Percentiles rank a stretch among this genome's conserved stretches.
phyloP scores from a whole-genome alignment of 1,284 basidiomycete genomes.

The Thelephora terrestris region DNA sequence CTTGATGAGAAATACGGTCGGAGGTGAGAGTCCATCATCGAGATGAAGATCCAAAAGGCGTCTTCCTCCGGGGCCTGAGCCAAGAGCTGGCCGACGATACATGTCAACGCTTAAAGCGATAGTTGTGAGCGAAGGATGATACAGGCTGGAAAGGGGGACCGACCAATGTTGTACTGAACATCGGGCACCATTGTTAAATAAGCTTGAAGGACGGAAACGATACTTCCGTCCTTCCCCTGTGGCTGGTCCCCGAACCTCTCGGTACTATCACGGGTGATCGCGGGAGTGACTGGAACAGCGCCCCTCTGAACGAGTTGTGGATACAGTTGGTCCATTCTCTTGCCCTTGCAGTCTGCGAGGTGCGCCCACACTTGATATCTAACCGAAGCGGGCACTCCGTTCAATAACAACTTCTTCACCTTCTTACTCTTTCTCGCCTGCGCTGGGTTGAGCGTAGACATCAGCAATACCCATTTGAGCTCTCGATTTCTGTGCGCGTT shows the following conservation, averaged over 20 bases:
- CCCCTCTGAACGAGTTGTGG: constrained; percentile 51
- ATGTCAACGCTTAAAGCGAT: constrained; percentile 51
- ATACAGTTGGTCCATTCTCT: constrained; percentile 64
- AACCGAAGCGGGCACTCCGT: constrained; percentile 78
- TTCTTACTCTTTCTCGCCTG: constrained; percentile 78
- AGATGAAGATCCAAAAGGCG: constrained; percentile 88
- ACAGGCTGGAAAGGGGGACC: constrained; percentile 2
- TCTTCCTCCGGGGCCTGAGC: constrained; percentile 84
- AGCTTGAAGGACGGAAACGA: constrained; percentile 55
- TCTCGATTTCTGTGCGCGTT: constrained; percentile 71
- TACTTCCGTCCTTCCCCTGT: constrained; percentile 43
- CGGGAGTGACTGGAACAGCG: constrained; percentile 37
- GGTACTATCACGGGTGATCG: constrained; percentile 55
- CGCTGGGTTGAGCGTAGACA: constrained; percentile 50
- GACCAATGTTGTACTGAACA: constrained; percentile 56
- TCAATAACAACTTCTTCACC: constrained; percentile 68
- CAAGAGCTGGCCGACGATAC: constrained; percentile 71
- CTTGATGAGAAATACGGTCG: constrained; percentile 71
- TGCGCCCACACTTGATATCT: constrained; percentile 82
- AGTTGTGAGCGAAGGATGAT: constrained; percentile 3
- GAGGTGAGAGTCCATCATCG: constrained; percentile 71
- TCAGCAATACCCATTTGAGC: constrained; percentile 62
- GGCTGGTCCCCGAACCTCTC: constrained; percentile 42
- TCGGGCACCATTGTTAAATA: constrained; percentile 78
- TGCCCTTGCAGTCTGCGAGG: constrained; percentile 64